A percentile compares a stretch with the other conserved stretches of the same genome.
Conservation (phyloP, 345 rosid species). For the Barbarea vulgaris region DNA sequence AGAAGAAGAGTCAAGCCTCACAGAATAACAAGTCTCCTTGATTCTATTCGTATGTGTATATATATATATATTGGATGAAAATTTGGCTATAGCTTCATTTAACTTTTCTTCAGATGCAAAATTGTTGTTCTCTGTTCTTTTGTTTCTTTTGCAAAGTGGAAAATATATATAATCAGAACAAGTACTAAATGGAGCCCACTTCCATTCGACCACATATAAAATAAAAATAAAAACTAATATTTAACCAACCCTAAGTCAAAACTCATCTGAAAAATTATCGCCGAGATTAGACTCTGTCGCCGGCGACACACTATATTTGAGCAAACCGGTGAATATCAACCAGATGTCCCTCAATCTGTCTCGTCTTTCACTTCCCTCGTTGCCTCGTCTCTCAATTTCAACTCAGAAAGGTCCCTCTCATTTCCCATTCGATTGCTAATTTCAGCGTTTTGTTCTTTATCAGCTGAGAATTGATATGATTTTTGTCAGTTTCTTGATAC, state of each 20-base stretch:
- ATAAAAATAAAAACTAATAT: not conserved
- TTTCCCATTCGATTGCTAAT: not conserved
- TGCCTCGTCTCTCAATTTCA: conserved; percentile 31
- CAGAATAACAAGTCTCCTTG: conserved; percentile 4
- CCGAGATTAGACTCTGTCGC: conserved; percentile 5
- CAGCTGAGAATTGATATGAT: not conserved
- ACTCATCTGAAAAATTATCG: conserved; percentile 1
- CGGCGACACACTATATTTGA: not conserved
- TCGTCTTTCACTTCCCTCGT: conserved; percentile 30
- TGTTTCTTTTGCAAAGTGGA: not conserved
- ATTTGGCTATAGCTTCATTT: no score
- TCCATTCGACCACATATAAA: not conserved
- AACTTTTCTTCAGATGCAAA: no score
- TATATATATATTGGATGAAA: no score
- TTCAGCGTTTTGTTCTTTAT: not conserved
- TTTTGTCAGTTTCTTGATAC: not conserved
- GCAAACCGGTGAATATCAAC: not conserved
- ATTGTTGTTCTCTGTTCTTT: not conserved
- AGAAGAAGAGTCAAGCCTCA: conserved; percentile 13
- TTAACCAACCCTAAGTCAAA: not conserved
- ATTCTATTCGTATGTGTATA: not conserved
- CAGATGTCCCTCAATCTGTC: conserved; percentile 35
- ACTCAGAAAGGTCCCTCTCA: conserved; percentile 14
- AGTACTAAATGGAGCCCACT: not conserved
- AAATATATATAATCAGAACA: not conserved